Base-by-base conservation (phyloP, 2,329 filamentous ascomycete species). In the Trichoderma guizhouense region DNA sequence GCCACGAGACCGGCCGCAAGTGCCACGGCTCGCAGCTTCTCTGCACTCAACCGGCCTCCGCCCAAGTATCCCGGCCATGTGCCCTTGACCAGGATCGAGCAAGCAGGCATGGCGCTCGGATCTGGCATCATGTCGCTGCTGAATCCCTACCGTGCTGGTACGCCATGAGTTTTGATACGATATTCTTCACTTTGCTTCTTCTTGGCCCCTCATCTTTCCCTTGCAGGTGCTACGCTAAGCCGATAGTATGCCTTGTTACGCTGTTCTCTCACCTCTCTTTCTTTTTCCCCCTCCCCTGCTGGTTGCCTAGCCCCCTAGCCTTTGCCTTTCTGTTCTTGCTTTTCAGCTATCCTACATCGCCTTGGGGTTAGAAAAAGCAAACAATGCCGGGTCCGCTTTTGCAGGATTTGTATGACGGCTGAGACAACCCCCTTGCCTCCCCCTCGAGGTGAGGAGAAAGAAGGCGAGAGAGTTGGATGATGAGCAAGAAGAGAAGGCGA, bases 21-120 rank as follows among this genome's bases (percentile, higher is more conserved):
- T 28, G 43, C 21, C 60, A 21, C 30, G n/a, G 18, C 24, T 24
- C 47, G 79, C 62, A 76, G 70, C 71, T 97, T 98, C 85, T 97
- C 95, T 57, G 89, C 94, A 74, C 89, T 97, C 77, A 92, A 92
- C 81, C 92, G 96, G 7, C 95, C 95, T 65, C 88, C 89, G 30
- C 93, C 94, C 71, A 96, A 93, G 78, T 98, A 98, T 84, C 90
- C 93, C 1, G 94, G 94, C 82, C 96, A 99, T 88, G 90, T 98
- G 36, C 96, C 95, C 43, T 88, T 99, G 70, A 97, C 92, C 8
- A 83, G 83, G 55, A 78, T 93, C 71, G 96, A 98, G 83, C 91
- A 93, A 70, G 87, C 89, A 72, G 90, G 90, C 21, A 86, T 99
- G 62, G 89, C 89, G 60, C 78, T 91, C 63, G 90, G 90, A 30